Conservation (phyloP, 2,329 filamentous ascomycete genomes). For the Exophiala sideris region DNA sequence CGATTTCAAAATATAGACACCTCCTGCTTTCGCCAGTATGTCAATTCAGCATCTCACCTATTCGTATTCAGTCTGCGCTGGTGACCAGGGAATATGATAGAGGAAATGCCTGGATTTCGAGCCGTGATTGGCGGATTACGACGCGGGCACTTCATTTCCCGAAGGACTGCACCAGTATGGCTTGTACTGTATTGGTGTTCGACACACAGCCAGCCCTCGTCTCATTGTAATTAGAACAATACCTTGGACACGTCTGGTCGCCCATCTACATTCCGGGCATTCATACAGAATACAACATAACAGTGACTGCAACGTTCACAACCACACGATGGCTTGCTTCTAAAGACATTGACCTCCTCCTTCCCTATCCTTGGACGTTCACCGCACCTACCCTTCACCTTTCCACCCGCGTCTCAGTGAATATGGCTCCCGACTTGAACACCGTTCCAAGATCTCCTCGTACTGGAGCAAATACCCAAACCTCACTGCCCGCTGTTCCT, state of each 20-base stretch:
- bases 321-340: no score
- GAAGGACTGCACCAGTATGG: background rate
- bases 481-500: conserved; percentile 20
- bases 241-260: no score
- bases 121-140: conserved; percentile 17
- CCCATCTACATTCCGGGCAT: no score
- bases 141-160: conserved; percentile 16
- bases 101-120: background rate
- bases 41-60: no score
- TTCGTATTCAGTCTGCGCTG: no score
- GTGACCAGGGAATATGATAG: background rate
- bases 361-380: no score
- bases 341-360: no score
- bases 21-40: no score
- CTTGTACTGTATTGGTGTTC: background rate
- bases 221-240: no score
- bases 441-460: conserved; percentile 38
- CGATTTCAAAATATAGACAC: background rate
- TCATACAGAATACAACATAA: no score
- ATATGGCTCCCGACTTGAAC: conserved; percentile 51
- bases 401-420: background rate
- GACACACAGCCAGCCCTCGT: background rate
- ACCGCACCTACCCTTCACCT: background rate
- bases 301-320: no score
- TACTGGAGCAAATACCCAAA: conserved; percentile 32